Evolutionary conservation across 2,329 filamentous ascomycete genomes (phyloP).

Genomic region (Mariannaea sp.): DNA sequence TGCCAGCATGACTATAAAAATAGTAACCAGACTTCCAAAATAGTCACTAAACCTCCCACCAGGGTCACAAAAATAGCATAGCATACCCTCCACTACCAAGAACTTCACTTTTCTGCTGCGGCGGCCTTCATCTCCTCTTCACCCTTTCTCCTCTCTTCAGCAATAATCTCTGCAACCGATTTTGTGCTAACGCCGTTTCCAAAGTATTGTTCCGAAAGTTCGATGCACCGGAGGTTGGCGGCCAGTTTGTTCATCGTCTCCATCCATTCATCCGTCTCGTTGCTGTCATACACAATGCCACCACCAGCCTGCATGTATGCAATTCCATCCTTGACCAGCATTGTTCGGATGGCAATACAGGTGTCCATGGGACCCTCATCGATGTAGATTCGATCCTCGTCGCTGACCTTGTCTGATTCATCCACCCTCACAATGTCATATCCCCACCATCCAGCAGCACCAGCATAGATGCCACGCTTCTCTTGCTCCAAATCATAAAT

Average conservation of each 20-base stretch:
- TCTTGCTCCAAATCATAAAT: constrained; percentile 93
- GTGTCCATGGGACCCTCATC: constrained; percentile 91
- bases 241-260: constrained; percentile 94
- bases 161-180: constrained; percentile 37
- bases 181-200: constrained; percentile 34
- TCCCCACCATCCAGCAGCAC: constrained; percentile 95
- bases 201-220: constrained; percentile 36
- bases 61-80: too few species aligned
- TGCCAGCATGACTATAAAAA: too few species aligned
- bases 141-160: constrained; percentile 35
- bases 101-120: constrained; percentile 4
- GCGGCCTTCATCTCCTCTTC: constrained; percentile 34
- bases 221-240: constrained; percentile 38
- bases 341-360: constrained; percentile 80
- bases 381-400: constrained; percentile 28
- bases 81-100: neutral
- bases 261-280: constrained; percentile 91
- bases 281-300: constrained; percentile 93
- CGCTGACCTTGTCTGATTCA: constrained; percentile 51
- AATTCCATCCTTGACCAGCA: constrained; percentile 89
- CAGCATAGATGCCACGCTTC: constrained; percentile 94
- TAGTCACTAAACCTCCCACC: neutral
- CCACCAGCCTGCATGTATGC: constrained; percentile 91
- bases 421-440: constrained; percentile 73
- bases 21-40: too few species aligned